Conservation (phyloP, 108 stramenopile genomes). For the Cyclotella baltica region DNA sequence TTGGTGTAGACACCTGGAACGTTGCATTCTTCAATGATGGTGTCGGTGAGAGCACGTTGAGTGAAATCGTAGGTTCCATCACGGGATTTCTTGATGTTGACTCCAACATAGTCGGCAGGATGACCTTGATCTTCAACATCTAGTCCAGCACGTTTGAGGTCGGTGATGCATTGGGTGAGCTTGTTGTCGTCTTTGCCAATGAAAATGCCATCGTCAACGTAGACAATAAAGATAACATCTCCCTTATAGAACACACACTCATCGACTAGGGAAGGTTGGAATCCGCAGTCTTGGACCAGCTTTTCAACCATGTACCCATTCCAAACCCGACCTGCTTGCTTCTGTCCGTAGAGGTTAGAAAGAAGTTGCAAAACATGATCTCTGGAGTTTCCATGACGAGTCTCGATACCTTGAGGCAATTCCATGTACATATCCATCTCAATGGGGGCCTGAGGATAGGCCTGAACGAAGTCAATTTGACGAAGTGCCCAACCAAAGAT, state of each 20-base stretch:
- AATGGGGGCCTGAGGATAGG: no score
- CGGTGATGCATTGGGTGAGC: neutral
- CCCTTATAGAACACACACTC: no score
- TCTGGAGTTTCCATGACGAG: neutral
- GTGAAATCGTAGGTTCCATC: neutral
- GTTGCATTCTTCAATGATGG: conserved; percentile 2
- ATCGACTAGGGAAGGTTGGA: no score
- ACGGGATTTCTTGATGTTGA: neutral
- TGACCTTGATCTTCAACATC: no score
- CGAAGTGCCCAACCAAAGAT: neutral
- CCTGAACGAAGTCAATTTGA: conserved; percentile 22
- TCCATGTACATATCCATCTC: no score
- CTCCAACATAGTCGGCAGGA: no score
- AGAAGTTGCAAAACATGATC: conserved; percentile 10
- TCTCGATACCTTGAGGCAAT: conserved; percentile 22
- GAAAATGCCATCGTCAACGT: no score
- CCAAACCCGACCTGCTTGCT: conserved; percentile 58
- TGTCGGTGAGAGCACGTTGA: conserved; percentile 9
- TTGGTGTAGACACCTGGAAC: neutral
- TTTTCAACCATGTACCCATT: conserved; percentile 38
- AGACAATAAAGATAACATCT: no score
- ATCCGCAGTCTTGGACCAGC: no score
- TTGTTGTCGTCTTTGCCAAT: neutral
- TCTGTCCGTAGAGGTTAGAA: conserved; percentile 50
- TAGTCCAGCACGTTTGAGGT: neutral